These are phyloP conservation scores for Colletotrichum filicis DNA, from an alignment of 2,329 filamentous ascomycete species.

Conservation along the genomic window DNA sequence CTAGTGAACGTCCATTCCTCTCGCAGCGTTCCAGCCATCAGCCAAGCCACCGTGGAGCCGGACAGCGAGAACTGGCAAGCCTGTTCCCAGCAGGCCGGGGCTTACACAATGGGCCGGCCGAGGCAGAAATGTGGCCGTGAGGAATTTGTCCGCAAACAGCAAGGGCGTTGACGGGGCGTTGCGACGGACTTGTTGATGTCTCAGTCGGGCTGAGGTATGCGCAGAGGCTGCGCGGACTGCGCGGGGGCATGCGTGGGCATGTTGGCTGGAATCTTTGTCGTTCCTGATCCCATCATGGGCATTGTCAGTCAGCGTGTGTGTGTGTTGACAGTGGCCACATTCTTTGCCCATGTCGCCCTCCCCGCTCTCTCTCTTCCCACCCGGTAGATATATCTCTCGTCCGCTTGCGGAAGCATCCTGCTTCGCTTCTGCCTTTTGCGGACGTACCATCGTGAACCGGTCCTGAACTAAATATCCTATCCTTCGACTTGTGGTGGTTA, in stretches of 20 bases:
- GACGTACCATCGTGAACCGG: constrained; percentile 20
- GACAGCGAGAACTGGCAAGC: not conserved
- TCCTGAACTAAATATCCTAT: not conserved
- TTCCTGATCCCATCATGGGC: not conserved
- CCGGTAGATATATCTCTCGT: not conserved
- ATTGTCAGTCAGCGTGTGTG: not conserved
- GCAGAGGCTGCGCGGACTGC: constrained; percentile 9
- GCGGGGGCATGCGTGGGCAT: not conserved
- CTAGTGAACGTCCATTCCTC: constrained; percentile 17
- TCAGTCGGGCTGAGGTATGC: constrained; percentile 11
- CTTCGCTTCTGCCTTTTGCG: constrained; percentile 9
- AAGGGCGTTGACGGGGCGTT: constrained; percentile 24
- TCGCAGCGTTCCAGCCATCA: constrained; percentile 14
- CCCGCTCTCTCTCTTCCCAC: not conserved
- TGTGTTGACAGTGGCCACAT: not conserved
- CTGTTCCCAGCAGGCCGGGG: not conserved
- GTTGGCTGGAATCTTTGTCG: constrained; percentile 11
- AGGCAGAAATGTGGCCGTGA: not conserved
- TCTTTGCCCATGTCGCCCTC: not conserved
- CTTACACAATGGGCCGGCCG: not conserved
- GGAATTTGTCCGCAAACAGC: constrained; percentile 26
- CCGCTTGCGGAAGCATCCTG: constrained; percentile 19
- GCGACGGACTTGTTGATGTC: constrained; percentile 27
- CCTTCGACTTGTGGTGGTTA: not conserved
- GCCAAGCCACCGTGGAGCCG: not conserved